A percentile compares a stretch with the other conserved stretches of the same genome.
Evolutionary conservation across 2,329 filamentous ascomycete species (phyloP).

Genomic region (Fusarium sp.): DNA sequence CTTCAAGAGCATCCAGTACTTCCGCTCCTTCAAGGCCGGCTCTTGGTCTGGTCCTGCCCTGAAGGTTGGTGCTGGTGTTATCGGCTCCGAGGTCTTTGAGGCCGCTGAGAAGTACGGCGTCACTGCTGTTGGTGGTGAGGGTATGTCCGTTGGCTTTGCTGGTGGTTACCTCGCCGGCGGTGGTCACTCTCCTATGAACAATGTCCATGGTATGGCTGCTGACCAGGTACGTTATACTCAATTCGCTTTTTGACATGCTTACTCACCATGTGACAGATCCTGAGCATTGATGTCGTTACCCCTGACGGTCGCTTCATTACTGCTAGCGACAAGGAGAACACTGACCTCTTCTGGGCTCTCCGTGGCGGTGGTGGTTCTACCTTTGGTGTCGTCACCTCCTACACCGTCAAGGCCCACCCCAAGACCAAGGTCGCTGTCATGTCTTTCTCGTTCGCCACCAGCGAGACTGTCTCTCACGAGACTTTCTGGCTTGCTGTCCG

Average conservation of each 20-base stretch:
- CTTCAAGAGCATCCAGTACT: slow-evolving; percentile 57
- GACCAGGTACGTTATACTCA: slow-evolving; percentile 28
- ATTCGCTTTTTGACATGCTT: not conserved
- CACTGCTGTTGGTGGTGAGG: slow-evolving; percentile 65
- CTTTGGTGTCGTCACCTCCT: slow-evolving; percentile 46
- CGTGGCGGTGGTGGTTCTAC: slow-evolving; percentile 55
- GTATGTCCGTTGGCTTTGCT: slow-evolving; percentile 45
- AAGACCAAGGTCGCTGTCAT: slow-evolving; percentile 38
- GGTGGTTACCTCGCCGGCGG: slow-evolving; percentile 39
- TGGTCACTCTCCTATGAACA: slow-evolving; percentile 36
- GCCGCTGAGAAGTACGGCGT: slow-evolving; percentile 60
- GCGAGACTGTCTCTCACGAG: slow-evolving; percentile 19
- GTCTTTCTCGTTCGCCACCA: slow-evolving; percentile 35
- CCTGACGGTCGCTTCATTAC: slow-evolving; percentile 27
- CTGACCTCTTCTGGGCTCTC: slow-evolving; percentile 53
- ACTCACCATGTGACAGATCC: not conserved
- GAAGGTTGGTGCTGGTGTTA: slow-evolving; percentile 67
- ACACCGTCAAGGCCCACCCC: slow-evolving; percentile 56
- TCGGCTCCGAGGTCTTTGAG: slow-evolving; percentile 64
- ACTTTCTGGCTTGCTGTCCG: slow-evolving; percentile 35
- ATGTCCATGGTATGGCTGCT: slow-evolving; percentile 33
- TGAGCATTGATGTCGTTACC: slow-evolving; percentile 28
- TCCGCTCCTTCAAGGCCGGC: slow-evolving; percentile 30
- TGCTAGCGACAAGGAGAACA: slow-evolving; percentile 23
- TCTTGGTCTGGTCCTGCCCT: slow-evolving; percentile 60